Conservation (phyloP, 2,329 filamentous ascomycete species). For the Cladophialophora chaetospira region DNA sequence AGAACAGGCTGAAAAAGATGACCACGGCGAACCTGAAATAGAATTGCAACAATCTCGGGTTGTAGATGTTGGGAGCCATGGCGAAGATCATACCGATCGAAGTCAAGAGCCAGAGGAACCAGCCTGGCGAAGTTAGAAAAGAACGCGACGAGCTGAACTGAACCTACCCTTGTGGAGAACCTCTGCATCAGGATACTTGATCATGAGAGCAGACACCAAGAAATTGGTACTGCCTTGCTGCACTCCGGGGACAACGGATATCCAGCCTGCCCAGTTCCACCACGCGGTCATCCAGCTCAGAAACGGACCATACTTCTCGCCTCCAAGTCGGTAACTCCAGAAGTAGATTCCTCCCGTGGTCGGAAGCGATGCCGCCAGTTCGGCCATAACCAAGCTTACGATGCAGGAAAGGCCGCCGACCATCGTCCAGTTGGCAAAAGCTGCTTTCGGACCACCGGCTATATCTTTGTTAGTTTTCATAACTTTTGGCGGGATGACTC, state of each 20-base stretch:
- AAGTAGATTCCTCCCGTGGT: conserved; percentile 46
- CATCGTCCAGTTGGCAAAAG: conserved; percentile 46
- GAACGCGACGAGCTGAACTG: too few species aligned
- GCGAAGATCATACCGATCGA: conserved; percentile 42
- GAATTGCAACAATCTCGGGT: conserved; percentile 38
- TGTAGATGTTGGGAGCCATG: conserved; percentile 42
- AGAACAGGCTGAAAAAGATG: conserved; percentile 42
- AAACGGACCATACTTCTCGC: conserved; percentile 42
- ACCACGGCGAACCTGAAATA: conserved; percentile 44
- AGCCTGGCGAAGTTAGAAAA: too few species aligned
- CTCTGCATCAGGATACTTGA: conserved; percentile 40
- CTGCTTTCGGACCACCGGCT: conserved; percentile 42
- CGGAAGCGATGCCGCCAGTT: conserved; percentile 42
- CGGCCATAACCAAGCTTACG: conserved; percentile 43
- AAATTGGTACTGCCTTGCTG: conserved; percentile 46
- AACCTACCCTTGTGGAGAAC: conserved; percentile 40
- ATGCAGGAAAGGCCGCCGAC: conserved; percentile 41
- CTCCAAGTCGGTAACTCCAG: conserved; percentile 43
- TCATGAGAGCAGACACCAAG: conserved; percentile 43
- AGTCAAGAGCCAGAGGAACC: conserved; percentile 44
- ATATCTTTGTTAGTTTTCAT: too few species aligned
- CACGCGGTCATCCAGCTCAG: conserved; percentile 46
- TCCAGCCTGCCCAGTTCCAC: conserved; percentile 45
- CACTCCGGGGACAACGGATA: conserved; percentile 43
- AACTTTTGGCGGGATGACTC: too few species aligned